phyloP scores from a whole-genome alignment of 306 rosid genomes.

The Vicia sativa region DNA sequence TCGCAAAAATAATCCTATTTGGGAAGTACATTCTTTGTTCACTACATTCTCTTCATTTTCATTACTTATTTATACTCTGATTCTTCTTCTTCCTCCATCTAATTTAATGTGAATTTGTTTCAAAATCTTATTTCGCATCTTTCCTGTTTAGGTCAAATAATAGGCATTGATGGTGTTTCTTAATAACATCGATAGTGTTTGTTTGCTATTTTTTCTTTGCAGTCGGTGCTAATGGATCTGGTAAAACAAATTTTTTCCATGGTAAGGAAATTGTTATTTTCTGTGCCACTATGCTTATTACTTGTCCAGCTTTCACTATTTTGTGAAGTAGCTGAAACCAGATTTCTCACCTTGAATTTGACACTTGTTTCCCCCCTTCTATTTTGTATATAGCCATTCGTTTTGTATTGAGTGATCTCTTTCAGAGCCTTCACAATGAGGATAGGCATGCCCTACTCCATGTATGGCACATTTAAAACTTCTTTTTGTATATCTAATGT shows the following conservation, averaged over 20 bases:
- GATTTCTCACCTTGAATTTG: conserved; percentile 27
- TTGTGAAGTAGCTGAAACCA: conserved; percentile 14
- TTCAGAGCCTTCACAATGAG: conserved; percentile 79
- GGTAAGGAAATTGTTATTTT: conserved; percentile 51
- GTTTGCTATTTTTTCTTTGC: conserved; percentile 33
- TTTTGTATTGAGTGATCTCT: conserved; percentile 91
- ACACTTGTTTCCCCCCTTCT: not conserved
- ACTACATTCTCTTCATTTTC: conserved; percentile 14
- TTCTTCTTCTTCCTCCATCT: conserved; percentile 9
- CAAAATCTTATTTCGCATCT: conserved; percentile 3
- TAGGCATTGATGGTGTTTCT: conserved; percentile 1
- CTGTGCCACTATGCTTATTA: not conserved
- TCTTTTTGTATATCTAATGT: conserved; percentile 14
- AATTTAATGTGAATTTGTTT: conserved; percentile 26
- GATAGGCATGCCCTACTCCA: conserved; percentile 91
- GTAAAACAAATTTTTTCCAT: conserved; percentile 94
- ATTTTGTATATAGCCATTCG: conserved; percentile 70
- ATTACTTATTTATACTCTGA: conserved; percentile 6
- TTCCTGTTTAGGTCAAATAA: conserved; percentile 19
- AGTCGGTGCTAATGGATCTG: conserved; percentile 99
- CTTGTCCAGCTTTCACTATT: conserved; percentile 27
- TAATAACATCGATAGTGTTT: conserved; percentile 6
- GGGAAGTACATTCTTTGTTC: conserved; percentile 1
- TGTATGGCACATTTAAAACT: conserved; percentile 53
- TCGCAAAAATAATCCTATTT: not conserved